Evolutionary conservation across 352 stramenopile genomes (phyloP).

Genomic region (Pythium chondricola): DNA sequence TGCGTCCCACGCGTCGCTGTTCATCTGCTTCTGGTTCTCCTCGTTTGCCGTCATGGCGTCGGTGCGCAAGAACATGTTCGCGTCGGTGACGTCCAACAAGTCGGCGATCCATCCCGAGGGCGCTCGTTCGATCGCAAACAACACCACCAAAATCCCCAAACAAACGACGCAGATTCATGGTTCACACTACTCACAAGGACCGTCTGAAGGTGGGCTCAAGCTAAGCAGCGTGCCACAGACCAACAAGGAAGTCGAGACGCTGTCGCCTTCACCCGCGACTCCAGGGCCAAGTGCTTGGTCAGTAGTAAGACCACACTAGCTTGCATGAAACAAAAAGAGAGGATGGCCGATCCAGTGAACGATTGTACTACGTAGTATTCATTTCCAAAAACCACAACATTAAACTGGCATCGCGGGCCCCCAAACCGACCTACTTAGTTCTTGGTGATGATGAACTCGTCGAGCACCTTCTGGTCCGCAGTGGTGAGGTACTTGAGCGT

Average conservation of each 20-base stretch:
- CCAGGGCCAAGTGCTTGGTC: too few species aligned
- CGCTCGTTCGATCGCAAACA: slow-evolving; percentile 1
- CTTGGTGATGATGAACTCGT: slow-evolving; percentile 43
- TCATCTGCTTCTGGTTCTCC: slow-evolving; percentile 54
- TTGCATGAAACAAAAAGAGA: too few species aligned
- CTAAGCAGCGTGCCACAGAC: too few species aligned
- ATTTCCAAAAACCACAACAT: too few species aligned
- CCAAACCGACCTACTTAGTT: too few species aligned
- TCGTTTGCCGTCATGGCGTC: slow-evolving; percentile 9
- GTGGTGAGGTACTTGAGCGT: slow-evolving; percentile 29
- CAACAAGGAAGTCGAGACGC: too few species aligned
- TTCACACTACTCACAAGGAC: neutral
- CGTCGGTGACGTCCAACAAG: slow-evolving; percentile 1
- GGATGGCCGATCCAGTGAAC: too few species aligned
- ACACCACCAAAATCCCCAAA: neutral
- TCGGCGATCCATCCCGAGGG: slow-evolving; percentile 7
- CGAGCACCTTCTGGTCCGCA: slow-evolving; percentile 15
- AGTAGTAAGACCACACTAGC: too few species aligned
- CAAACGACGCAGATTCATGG: neutral
- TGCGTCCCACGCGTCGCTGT: slow-evolving; percentile 46
- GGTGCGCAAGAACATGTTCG: neutral
- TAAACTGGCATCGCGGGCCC: too few species aligned
- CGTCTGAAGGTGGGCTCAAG: neutral
- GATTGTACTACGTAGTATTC: too few species aligned
- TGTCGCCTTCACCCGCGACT: too few species aligned